Evolutionary conservation across 202 grass and related monocot genomes (phyloP).

Genomic region (Schoenoplectus tabernaemontani): DNA sequence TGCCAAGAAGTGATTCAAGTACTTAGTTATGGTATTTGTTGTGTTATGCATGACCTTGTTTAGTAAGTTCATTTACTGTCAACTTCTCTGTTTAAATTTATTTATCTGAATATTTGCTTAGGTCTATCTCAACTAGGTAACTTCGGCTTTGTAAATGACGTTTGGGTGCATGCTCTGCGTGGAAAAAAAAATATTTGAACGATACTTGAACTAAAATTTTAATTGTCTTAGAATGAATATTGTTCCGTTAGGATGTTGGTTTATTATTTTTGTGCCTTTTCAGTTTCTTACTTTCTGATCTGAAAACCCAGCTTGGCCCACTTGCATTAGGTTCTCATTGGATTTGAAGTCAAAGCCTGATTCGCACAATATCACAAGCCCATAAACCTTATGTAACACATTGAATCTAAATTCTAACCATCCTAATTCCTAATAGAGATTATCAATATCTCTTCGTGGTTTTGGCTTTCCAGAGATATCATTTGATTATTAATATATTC

Average conservation of each 20-base stretch:
- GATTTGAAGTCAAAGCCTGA: background rate
- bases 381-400: background rate
- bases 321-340: background rate
- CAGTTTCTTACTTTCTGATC: background rate
- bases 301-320: background rate
- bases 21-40: background rate
- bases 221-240: background rate
- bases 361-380: background rate
- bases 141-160: background rate
- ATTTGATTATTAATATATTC: background rate
- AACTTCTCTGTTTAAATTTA: conserved; percentile 2
- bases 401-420: background rate
- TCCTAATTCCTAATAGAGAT: background rate
- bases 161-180: background rate
- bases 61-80: background rate
- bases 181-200: background rate
- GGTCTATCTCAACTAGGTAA: too few species aligned
- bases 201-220: background rate
- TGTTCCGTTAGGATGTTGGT: background rate
- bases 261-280: background rate
- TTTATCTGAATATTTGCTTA: background rate
- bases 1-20: background rate
- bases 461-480: background rate
- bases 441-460: background rate
- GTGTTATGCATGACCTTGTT: background rate